Evolutionary conservation across 495 filamentous ascomycete genomes (phyloP).

Genomic region (Hypoxylon cercidicola): DNA sequence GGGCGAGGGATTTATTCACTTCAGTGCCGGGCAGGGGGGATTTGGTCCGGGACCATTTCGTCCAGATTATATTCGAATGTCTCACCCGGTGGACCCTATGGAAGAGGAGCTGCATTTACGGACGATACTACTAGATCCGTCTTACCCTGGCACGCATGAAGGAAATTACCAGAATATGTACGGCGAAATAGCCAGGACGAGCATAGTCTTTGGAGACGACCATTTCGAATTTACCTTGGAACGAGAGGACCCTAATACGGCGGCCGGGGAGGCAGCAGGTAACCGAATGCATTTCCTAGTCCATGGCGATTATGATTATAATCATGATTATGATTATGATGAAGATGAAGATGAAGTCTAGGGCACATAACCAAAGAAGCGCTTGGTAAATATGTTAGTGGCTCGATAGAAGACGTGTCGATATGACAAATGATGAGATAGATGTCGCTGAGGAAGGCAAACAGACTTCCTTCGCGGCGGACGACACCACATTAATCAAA

Average conservation of each 20-base stretch:
- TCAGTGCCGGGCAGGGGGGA: slow-evolving; percentile 1
- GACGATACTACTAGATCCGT: background rate
- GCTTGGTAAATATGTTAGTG: too few relatives aligned
- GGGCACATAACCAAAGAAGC: too few relatives aligned
- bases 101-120: background rate
- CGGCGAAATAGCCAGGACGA: slow-evolving; percentile 19
- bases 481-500: too few relatives aligned
- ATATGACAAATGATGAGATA: too few relatives aligned
- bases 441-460: too few relatives aligned
- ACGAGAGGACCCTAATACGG: slow-evolving; percentile 15
- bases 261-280: slow-evolving; percentile 14
- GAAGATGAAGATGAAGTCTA: too few relatives aligned
- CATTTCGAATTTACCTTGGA: slow-evolving; percentile 13
- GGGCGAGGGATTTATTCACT: slow-evolving; percentile 9
- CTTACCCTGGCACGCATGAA: background rate
- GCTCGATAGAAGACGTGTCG: too few relatives aligned
- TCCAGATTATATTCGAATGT: background rate
- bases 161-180: slow-evolving; percentile 14
- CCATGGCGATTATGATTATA: too few relatives aligned
- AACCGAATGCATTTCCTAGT: slow-evolving; percentile 27
- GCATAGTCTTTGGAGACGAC: background rate
- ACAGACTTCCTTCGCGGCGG: too few relatives aligned
- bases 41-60: background rate
- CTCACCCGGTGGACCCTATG: background rate
- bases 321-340: too few relatives aligned